Evolutionary conservation across 495 filamentous ascomycete species (phyloP).

Genomic region (Cryomyces minteri): DNA sequence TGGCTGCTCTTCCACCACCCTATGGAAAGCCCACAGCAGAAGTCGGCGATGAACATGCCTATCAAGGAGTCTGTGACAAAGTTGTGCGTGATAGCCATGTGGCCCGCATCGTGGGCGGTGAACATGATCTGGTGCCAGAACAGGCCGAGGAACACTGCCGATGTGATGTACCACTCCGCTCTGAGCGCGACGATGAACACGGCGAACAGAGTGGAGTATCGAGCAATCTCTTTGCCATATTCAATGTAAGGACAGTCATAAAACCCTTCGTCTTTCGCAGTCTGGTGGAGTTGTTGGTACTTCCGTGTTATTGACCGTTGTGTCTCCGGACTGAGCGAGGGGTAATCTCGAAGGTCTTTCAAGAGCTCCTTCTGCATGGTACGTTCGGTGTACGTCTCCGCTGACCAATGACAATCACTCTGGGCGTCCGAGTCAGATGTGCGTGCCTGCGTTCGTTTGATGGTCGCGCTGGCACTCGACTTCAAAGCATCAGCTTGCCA

Average conservation of each 20-base stretch:
- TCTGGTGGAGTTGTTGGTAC: constrained; percentile 24
- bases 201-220: constrained; percentile 22
- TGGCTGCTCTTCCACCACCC: constrained; percentile 36
- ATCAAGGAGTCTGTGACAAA: constrained; percentile 28
- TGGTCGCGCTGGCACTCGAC: no score
- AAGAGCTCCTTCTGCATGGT: constrained; percentile 21
- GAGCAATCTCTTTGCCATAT: constrained; percentile 26
- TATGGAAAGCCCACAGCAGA: constrained; percentile 29
- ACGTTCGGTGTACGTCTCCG: constrained; percentile 9
- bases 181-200: constrained; percentile 18
- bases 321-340: constrained; percentile 23
- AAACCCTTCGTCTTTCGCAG: constrained; percentile 20
- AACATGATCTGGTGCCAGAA: constrained; percentile 38
- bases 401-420: not conserved
- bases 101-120: constrained; percentile 31
- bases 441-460: no score
- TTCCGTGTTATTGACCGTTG: constrained; percentile 24
- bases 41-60: constrained; percentile 28
- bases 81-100: constrained; percentile 29
- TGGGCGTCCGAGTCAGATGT: not conserved
- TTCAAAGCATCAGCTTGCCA: no score
- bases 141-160: constrained; percentile 26
- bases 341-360: constrained; percentile 18
- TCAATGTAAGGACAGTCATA: constrained; percentile 26
- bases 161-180: constrained; percentile 25